These are phyloP conservation scores for Schrenkiella parvula DNA, from an alignment of 345 rosid genomes.

Conservation along the genomic window DNA sequence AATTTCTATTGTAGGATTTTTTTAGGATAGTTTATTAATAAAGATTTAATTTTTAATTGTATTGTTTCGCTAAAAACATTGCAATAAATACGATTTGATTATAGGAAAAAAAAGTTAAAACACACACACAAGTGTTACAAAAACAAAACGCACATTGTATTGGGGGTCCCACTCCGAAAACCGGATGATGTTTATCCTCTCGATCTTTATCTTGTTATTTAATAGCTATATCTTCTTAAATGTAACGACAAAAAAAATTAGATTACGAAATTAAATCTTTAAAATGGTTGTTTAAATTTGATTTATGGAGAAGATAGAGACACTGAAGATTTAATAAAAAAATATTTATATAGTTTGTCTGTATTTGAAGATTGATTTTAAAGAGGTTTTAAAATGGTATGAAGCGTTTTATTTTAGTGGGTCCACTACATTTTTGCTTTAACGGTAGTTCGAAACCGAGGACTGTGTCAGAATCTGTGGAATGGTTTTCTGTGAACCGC, in stretches of 20 bases:
- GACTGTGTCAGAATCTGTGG: too few relatives aligned
- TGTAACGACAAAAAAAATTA: not conserved
- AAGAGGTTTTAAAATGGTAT: not conserved
- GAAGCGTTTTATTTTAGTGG: too few relatives aligned
- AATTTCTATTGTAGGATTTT: not conserved
- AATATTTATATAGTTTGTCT: too few relatives aligned
- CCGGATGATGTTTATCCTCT: conserved; percentile 22
- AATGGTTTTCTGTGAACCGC: too few relatives aligned
- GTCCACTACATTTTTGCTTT: too few relatives aligned
- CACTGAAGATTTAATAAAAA: too few relatives aligned
- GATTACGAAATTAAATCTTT: not conserved
- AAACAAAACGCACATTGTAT: conserved; percentile 6
- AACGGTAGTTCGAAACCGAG: too few relatives aligned
- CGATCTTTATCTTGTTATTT: conserved; percentile 7
- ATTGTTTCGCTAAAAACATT: not conserved
- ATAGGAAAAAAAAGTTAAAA: not conserved
- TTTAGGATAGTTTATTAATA: not conserved
- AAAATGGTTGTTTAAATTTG: not conserved
- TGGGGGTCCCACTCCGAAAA: conserved; percentile 13
- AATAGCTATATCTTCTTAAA: not conserved
- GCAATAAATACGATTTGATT: not conserved
- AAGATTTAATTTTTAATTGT: not conserved
- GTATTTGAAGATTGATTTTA: too few relatives aligned
- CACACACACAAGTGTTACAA: not conserved
- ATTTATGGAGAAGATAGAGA: not conserved